These are phyloP conservation scores for Clohesyomyces aquaticus DNA, from an alignment of 495 filamentous ascomycete species.

Conservation along the genomic window DNA sequence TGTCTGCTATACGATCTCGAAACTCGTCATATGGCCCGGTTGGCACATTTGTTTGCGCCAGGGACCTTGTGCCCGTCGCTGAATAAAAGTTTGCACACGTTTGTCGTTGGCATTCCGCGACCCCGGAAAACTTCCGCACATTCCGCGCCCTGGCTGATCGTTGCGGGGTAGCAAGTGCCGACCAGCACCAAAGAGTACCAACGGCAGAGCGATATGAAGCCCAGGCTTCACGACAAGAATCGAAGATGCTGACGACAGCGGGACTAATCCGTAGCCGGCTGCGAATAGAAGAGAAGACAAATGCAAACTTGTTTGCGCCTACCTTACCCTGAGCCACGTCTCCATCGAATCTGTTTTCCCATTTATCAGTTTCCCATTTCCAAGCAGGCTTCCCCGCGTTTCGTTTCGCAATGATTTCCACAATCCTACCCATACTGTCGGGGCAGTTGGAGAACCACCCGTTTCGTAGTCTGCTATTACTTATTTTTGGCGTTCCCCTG, in stretches of 20 bases:
- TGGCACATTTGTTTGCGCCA: too few species aligned
- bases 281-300: background rate
- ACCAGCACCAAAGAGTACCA: background rate
- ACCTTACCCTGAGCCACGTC: background rate
- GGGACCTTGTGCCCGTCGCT: too few species aligned
- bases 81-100: background rate
- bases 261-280: background rate
- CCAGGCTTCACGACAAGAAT: background rate
- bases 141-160: slow-evolving; percentile 10
- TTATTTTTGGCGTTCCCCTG: slow-evolving; percentile 22
- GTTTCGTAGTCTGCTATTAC: slow-evolving; percentile 13
- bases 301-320: background rate
- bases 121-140: slow-evolving; percentile 24
- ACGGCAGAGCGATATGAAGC: background rate
- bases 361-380: too few species aligned
- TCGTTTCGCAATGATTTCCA: slow-evolving; percentile 31
- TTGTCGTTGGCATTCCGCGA: background rate
- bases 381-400: too few species aligned
- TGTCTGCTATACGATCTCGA: too few species aligned
- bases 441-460: slow-evolving; percentile 10
- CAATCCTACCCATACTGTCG: slow-evolving; percentile 22
- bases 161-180: slow-evolving; percentile 13
- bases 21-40: too few species aligned
- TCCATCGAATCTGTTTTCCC: background rate
- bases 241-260: background rate